Evolutionary conservation across 2,329 filamentous ascomycete genomes (phyloP), one percentile per base, ranked within the genome.

Genomic region (Colletotrichum spinosum): DNA sequence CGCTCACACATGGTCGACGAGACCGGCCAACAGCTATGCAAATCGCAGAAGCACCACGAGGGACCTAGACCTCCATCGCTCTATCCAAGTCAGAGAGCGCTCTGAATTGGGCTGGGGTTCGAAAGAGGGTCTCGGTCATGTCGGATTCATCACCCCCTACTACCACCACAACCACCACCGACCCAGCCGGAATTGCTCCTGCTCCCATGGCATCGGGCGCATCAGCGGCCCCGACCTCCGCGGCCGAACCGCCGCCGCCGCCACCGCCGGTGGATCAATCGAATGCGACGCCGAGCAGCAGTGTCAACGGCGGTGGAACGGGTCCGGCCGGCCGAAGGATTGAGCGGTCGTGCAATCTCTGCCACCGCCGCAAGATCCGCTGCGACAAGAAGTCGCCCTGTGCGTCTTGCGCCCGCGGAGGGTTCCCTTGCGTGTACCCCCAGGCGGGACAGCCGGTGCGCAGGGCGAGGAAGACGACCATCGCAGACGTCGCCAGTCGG

Each of bases 401-500:
- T 58, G 64, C 69, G 10, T 46, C 70, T 5, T 73, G 72, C 44
- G 54, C 33, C 11, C 68, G 69, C 34, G 71, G 72, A 38, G 70
- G 71, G 0, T 69, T 71, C 34, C 60, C 71, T 8, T 78, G 77
- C 45, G 65, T 69, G 11, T 78, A 76, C 56, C 75, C 76, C 7
- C 69, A 71, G 35, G 39, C 59, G 6, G 71, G 72, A 0, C 71
- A 70, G 11, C 64, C 69, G 33, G 57, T 68, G 1, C 74, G 75
- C 17, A 72, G 73, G 6, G 59, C 61, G 9, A 65, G 63, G 15
- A 72, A 69, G 60, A 68, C 70, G 15, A 74, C 71, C 44, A 71
- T 72, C 38, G 70, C 71, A 7, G 76, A 78, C 65, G 76, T 78
- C 13, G 75, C 76, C 1, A 76, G 71, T 50, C 72, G 76, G 2